Evolutionary conservation across 805 yeast genomes (phyloP), one percentile per base, ranked within the genome.

Genomic region (Kazachstania bromeliacearum): DNA sequence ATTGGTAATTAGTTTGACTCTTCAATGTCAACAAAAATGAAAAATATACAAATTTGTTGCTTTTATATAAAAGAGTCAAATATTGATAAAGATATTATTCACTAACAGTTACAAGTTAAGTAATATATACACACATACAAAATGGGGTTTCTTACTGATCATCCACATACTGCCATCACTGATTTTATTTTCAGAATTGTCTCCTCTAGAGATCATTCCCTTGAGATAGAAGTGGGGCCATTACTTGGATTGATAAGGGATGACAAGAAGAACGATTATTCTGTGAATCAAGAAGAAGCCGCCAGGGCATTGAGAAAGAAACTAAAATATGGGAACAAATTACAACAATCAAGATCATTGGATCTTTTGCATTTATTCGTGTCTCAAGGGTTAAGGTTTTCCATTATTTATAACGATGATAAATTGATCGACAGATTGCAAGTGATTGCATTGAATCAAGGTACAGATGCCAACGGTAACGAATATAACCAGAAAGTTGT

Each of bases 271-370:
- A 45, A 49, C 20, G 42, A 39, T 20, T 50, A 48, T 19, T 38
- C 42, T 4, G 40, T 41, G 16, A 57, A 57, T 65, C 78, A 34
- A 58, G 67, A 23, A 22, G 99, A 92, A 56, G 89, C 94, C 2
- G 96, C 96, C 0, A 68, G 97, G 29, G 94, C 95, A 1, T 63
- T 92, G 16, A 71, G 98, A 34, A 92, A 92, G 66, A 77, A 78
- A 50, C 63, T 92, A 53, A 92, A 94, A 61, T 82, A 89, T 53
- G 97, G 96, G n/a, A 51, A 67, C 2, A 53, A 60, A 4, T 59
- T 63, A 14, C 80, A 79, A 45, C 94, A 84, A 55, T 48, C 71
- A 36, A 72, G 83, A 31, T 82, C 94, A 0, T 57, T 87, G 61
- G 79, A 51, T 34, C 38, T 80, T 9, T 57, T 78, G 27, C 83